Base-by-base conservation (phyloP, 2,329 filamentous ascomycete species). In the Aureobasidium sp. region DNA sequence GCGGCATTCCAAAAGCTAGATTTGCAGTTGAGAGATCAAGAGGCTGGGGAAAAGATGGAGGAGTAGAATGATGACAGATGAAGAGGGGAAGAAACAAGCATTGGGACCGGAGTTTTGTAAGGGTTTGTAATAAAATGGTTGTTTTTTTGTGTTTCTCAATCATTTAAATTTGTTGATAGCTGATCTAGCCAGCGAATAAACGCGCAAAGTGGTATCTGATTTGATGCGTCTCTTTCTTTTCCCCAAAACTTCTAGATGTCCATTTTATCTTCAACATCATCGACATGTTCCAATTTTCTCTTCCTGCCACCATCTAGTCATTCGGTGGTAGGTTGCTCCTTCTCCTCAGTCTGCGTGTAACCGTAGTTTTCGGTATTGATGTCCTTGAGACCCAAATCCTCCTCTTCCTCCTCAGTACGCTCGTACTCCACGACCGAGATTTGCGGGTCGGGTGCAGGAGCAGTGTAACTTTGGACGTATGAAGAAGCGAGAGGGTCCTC, bases 401-500 rank as follows among this genome's bases (percentile, higher is more conserved):
- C 94, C 76, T 96, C 90, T 72, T 99, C 94, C 73, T 97, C 90
- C 0, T 88, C 86, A 0, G 93, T 96, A 64, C 94, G 83, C 63
- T 89, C 84, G 73, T 99, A 99, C 34, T 90, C 88, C 76, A 90
- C 89, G 3, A 84, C 81, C 62, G 83, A 85, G 72, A 99, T 88
- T 75, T 94, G 88, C 16, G 87, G 87, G 71, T 99, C 94, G 2
- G 89, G 87, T 66, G 91, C 88, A 29, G 91, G 86, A 5, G 86
- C 89, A 54, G 80, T 84, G 63, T 96, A 81, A 69, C 92, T 90
- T 77, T 99, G 94, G 49, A 99, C 89, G 72, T 96, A 99, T 71
- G 91, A 96, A 73, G 89, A 90, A 11, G 92, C 94, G 65, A 97
- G 79, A 0, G 94, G 94, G 72, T 99, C 94, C 65, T 87, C 85